Conservation (phyloP, 306 rosid genomes). For the Sesbania bispinosa region DNA sequence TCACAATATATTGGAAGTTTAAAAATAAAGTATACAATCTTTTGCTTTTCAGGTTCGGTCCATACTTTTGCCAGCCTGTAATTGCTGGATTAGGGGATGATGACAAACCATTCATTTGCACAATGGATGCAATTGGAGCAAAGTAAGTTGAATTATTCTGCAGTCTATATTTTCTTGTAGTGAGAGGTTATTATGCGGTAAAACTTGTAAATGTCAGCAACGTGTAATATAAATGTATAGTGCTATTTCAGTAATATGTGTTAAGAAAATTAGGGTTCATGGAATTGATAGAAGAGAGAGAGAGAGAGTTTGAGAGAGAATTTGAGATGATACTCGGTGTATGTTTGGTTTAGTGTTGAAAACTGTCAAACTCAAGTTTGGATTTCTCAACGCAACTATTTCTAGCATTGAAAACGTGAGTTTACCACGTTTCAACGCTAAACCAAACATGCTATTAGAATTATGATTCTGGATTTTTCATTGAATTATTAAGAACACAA, state of each 20-base stretch:
- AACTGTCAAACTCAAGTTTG: too few relatives aligned
- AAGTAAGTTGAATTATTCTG: conserved; percentile 56
- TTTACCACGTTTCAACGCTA: too few relatives aligned
- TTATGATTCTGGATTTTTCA: too few relatives aligned
- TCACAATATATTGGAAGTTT: not conserved
- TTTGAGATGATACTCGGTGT: too few relatives aligned
- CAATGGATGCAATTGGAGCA: conserved; percentile 95
- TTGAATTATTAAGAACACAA: too few relatives aligned
- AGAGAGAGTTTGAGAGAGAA: too few relatives aligned
- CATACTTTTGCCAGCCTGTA: conserved; percentile 92
- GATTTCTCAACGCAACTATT: too few relatives aligned
- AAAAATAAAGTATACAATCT: conserved; percentile 9
- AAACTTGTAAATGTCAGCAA: not conserved
- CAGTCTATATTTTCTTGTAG: conserved; percentile 1
- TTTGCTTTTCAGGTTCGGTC: conserved; percentile 70
- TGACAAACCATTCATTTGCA: conserved; percentile 92
- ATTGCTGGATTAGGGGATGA: conserved; percentile 93
- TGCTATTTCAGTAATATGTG: conserved; percentile 1
- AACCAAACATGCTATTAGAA: too few relatives aligned
- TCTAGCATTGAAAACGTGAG: too few relatives aligned
- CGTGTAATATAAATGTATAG: not conserved
- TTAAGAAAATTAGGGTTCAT: too few relatives aligned
- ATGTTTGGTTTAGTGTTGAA: too few relatives aligned
- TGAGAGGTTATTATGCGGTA: not conserved
- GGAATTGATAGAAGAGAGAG: too few relatives aligned